phyloP scores from a whole-genome alignment of 768 basidiomycete species.

The Boletus reticulatus region DNA sequence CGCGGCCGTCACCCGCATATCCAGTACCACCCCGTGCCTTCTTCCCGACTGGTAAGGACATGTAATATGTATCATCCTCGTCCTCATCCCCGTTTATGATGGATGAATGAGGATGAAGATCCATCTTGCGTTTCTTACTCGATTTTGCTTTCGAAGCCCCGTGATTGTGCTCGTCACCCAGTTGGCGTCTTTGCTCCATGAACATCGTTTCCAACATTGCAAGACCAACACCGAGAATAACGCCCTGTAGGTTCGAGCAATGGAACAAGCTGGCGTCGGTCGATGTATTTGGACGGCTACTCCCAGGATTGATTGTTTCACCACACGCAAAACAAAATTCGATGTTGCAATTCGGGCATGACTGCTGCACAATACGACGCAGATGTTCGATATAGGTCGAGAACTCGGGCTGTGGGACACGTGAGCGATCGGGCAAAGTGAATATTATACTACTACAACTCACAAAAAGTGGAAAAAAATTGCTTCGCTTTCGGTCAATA shows the following conservation, averaged over 20 bases:
- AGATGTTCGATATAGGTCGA: slow-evolving; percentile 66
- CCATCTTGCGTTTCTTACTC: slow-evolving; percentile 43
- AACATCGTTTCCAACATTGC: slow-evolving; percentile 80
- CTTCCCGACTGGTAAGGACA: slow-evolving; percentile 45
- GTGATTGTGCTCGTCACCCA: slow-evolving; percentile 25
- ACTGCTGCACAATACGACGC: slow-evolving; percentile 51
- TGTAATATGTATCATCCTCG: slow-evolving; percentile 51
- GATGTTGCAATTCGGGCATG: slow-evolving; percentile 60
- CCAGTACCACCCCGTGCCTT: slow-evolving; percentile 80
- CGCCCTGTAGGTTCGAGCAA: slow-evolving; percentile 86
- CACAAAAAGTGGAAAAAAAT: slow-evolving; percentile 85
- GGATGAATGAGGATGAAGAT: slow-evolving; percentile 23
- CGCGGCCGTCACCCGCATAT: slow-evolving; percentile 79
- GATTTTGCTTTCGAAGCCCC: slow-evolving; percentile 28
- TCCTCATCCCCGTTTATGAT: slow-evolving; percentile 43
- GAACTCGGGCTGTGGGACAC: slow-evolving; percentile 60
- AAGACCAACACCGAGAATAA: slow-evolving; percentile 87
- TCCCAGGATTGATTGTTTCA: slow-evolving; percentile 52
- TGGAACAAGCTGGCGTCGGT: slow-evolving; percentile 72
- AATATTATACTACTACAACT: slow-evolving; percentile 30
- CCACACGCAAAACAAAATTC: slow-evolving; percentile 77
- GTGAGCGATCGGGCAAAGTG: slow-evolving; percentile 9
- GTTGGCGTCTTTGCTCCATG: slow-evolving; percentile 47
- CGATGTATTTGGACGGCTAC: slow-evolving; percentile 41
- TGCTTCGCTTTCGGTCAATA: slow-evolving; percentile 59